A percentile compares a stretch with the other conserved stretches of the same genome.
Evolutionary conservation across 148 eudicot genomes (phyloP).

Genomic region (Rhododendron griersonianum): DNA sequence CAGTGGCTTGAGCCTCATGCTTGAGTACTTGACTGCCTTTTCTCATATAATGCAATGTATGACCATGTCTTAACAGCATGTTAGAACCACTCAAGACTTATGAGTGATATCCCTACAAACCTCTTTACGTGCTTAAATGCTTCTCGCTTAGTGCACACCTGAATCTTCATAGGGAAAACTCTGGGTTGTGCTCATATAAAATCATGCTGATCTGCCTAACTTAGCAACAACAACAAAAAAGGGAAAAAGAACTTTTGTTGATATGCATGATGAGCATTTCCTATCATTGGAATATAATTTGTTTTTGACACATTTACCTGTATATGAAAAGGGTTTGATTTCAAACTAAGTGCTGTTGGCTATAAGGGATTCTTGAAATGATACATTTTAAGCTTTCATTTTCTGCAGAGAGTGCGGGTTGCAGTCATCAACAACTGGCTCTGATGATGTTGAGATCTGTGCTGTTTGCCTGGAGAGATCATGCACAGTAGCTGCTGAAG

Average conservation of each 20-base stretch:
- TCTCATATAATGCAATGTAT: not conserved
- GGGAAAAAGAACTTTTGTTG: not conserved
- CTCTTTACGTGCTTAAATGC: not conserved
- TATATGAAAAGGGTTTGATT: not conserved
- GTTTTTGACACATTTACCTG: not conserved
- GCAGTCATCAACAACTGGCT: slow-evolving; percentile 47
- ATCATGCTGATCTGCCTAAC: not conserved
- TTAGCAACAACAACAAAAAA: not conserved
- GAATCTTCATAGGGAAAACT: not conserved
- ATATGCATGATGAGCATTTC: slow-evolving; percentile 1
- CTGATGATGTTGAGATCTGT: slow-evolving; percentile 76
- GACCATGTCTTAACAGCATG: not conserved
- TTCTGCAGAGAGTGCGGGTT: slow-evolving; percentile 74
- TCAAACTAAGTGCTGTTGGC: not conserved
- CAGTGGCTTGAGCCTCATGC: not conserved
- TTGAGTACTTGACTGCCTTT: not conserved
- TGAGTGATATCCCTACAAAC: not conserved
- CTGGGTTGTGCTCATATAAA: not conserved
- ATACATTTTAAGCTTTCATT: not conserved
- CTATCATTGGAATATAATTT: not conserved
- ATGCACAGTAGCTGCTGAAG: slow-evolving; percentile 94
- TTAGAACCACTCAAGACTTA: not conserved
- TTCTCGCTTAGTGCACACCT: not conserved
- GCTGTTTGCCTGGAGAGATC: slow-evolving; percentile 96
- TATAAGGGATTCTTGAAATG: not conserved